Conservation (phyloP, 1,284 basidiomycete species). For the Moesziomyces parantarcticus region DNA sequence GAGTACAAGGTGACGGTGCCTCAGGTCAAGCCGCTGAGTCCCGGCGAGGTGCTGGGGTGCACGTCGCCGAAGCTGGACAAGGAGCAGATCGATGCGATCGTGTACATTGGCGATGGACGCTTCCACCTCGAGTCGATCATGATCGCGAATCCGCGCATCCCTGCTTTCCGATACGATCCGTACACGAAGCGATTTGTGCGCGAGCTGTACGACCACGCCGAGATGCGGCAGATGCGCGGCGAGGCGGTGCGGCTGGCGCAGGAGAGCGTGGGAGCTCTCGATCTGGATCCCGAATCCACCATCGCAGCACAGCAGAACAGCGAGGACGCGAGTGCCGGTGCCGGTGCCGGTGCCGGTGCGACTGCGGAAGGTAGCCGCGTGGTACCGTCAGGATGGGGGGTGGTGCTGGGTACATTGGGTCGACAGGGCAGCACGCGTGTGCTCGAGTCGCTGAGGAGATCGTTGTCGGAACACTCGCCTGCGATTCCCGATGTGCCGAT, state of each 20-base stretch:
- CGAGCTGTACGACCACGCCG: slow-evolving; percentile 88
- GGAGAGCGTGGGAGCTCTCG: slow-evolving; percentile 43
- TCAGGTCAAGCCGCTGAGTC: slow-evolving; percentile 89
- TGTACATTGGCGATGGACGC: slow-evolving; percentile 94
- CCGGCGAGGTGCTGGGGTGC: slow-evolving; percentile 96
- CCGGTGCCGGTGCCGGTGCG: no score
- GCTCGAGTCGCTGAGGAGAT: slow-evolving; percentile 71
- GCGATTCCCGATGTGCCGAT: slow-evolving; percentile 82
- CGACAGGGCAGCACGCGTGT: slow-evolving; percentile 92
- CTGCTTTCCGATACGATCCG: slow-evolving; percentile 97
- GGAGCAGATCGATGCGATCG: slow-evolving; percentile 58
- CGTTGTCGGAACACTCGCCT: slow-evolving; percentile 37
- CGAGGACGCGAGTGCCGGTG: no score
- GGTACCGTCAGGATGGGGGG: slow-evolving; percentile 76
- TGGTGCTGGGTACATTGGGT: slow-evolving; percentile 94
- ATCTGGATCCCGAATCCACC: slow-evolving; percentile 22
- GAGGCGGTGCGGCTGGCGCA: slow-evolving; percentile 75
- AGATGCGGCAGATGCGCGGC: slow-evolving; percentile 81
- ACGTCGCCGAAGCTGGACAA: slow-evolving; percentile 81
- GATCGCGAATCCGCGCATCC: slow-evolving; percentile 96
- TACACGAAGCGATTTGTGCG: slow-evolving; percentile 96
- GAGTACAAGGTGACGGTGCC: slow-evolving; percentile 74
- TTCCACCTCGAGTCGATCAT: slow-evolving; percentile 99
- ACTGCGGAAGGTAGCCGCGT: slow-evolving; percentile 48
- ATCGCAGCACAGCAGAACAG: slow-evolving; percentile 15